phyloP scores from a whole-genome alignment of 139 green algal species.

The Nannochloris sp. region DNA sequence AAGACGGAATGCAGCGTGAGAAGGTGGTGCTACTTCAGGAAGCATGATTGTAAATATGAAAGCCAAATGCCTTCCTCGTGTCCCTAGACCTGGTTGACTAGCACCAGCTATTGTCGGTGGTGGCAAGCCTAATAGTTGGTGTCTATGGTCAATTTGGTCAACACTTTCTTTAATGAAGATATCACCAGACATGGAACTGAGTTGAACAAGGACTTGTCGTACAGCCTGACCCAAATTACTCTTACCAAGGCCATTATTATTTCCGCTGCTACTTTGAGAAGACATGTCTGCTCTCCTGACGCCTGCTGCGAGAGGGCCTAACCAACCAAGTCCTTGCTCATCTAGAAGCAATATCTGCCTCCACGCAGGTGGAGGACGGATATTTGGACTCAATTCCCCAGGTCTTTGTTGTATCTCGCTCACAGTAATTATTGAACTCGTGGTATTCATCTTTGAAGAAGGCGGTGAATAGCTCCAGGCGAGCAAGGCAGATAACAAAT shows the following conservation, averaged over 20 bases:
- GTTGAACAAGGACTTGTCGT: constrained; percentile 55
- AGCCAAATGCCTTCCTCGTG: background rate
- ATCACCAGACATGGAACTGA: constrained; percentile 59
- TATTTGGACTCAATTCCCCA: constrained; percentile 6
- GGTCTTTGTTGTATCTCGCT: background rate
- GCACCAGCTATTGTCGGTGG: too few relatives aligned
- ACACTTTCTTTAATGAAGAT: constrained; percentile 44
- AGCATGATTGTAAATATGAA: too few relatives aligned
- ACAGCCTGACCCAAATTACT: constrained; percentile 27
- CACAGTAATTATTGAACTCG: background rate
- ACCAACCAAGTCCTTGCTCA: constrained; percentile 46
- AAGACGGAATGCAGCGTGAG: background rate
- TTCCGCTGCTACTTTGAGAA: too few relatives aligned
- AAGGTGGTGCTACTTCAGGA: background rate
- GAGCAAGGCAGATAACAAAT: constrained; percentile 59
- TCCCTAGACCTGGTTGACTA: background rate
- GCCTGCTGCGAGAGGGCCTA: constrained; percentile 41
- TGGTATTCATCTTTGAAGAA: too few relatives aligned
- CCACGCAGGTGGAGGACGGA: constrained; percentile 44
- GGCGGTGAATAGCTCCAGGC: constrained; percentile 44
- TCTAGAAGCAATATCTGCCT: constrained; percentile 39
- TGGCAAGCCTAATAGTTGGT: background rate
- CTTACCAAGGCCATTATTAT: background rate
- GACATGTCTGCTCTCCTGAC: too few relatives aligned
- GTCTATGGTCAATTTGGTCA: too few relatives aligned